These are phyloP conservation scores for Echinochloa phyllopogon DNA, from an alignment of 176 grass and related monocot species.

Conservation along the genomic window DNA sequence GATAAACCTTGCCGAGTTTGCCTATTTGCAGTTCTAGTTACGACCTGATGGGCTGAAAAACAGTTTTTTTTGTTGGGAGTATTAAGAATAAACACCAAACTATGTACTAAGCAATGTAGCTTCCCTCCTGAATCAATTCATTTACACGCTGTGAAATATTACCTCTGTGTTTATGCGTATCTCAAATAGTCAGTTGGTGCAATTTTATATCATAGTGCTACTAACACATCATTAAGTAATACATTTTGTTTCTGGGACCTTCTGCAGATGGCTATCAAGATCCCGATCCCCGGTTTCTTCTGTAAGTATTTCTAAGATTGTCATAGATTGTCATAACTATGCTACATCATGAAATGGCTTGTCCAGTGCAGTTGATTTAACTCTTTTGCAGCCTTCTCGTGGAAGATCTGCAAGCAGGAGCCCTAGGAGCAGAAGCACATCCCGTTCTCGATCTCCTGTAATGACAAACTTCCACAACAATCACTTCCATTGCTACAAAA, in stretches of 20 bases:
- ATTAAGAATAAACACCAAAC: constrained; percentile 15
- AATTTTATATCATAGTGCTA: not conserved
- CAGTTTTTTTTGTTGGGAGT: not conserved
- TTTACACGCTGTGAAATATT: not conserved
- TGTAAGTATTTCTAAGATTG: constrained; percentile 34
- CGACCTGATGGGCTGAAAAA: not conserved
- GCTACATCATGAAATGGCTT: not conserved
- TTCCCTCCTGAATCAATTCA: not conserved
- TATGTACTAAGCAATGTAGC: not conserved
- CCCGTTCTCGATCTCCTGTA: constrained; percentile 48
- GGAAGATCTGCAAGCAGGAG: constrained; percentile 50
- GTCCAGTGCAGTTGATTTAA: not conserved
- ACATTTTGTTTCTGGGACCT: constrained; percentile 15
- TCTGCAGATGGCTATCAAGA: constrained; percentile 46
- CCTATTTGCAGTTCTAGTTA: constrained; percentile 35
- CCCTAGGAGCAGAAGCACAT: constrained; percentile 49
- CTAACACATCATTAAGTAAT: constrained; percentile 13
- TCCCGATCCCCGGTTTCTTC: constrained; percentile 38
- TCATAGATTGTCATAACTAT: not conserved
- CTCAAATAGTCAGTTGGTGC: not conserved
- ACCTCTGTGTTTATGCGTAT: constrained; percentile 17
- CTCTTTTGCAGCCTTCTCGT: constrained; percentile 28
- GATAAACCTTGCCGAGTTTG: not conserved
- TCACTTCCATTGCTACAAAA: not conserved
- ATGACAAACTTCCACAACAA: not conserved